Evolutionary conservation across 352 stramenopile species (phyloP).

Genomic region (Pythium dissimile): DNA sequence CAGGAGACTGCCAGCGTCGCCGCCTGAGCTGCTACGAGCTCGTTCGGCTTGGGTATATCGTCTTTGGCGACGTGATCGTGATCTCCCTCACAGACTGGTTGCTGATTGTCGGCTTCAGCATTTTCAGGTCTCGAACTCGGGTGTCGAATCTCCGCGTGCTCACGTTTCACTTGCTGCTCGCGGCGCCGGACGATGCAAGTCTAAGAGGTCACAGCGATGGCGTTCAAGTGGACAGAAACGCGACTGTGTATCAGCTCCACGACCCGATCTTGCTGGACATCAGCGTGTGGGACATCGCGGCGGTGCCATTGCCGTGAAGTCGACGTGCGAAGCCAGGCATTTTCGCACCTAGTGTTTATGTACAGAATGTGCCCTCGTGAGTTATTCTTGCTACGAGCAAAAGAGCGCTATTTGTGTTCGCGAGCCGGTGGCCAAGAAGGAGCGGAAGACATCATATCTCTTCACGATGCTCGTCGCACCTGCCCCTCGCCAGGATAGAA

Average conservation of each 20-base stretch:
- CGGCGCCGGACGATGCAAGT: background rate
- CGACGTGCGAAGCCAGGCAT: no score
- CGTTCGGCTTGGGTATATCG: constrained; percentile 16
- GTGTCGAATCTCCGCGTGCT: constrained; percentile 8
- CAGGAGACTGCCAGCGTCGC: background rate
- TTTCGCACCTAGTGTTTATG: no score
- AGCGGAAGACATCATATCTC: no score
- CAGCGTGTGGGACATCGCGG: constrained; percentile 1
- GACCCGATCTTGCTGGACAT: constrained; percentile 1
- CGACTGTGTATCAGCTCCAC: background rate
- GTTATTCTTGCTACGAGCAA: no score
- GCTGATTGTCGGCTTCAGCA: constrained; percentile 10
- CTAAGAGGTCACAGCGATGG: background rate
- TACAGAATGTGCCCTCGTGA: no score
- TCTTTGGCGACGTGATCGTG: constrained; percentile 5
- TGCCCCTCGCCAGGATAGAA: no score
- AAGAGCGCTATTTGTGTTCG: no score
- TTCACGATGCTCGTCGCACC: no score
- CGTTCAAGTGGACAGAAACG: background rate
- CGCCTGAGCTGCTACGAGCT: constrained; percentile 11
- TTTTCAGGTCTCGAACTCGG: background rate
- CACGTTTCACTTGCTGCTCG: background rate
- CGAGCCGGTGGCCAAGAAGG: no score
- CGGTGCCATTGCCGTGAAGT: background rate
- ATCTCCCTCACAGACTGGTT: constrained; percentile 13